Evolutionary conservation across 1,284 basidiomycete species (phyloP).

Genomic region (Leccinum pachyderme): DNA sequence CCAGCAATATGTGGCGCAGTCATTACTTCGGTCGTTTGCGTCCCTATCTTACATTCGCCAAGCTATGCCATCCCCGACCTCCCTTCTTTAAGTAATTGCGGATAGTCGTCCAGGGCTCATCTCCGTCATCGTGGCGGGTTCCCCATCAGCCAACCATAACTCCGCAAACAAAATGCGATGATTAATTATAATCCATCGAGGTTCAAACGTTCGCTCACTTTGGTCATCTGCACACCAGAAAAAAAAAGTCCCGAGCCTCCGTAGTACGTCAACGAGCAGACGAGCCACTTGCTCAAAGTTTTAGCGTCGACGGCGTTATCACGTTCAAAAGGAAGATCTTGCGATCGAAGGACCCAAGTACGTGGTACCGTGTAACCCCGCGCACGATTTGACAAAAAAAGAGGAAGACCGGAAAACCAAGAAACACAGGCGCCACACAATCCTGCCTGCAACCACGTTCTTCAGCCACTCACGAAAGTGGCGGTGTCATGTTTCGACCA

Average conservation of each 20-base stretch:
- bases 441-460: slow-evolving; percentile 27
- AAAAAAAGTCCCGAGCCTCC: neutral
- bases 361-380: neutral
- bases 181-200: neutral
- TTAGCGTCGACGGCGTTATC: slow-evolving; percentile 10
- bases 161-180: neutral
- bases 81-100: slow-evolving; percentile 17
- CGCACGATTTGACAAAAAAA: neutral
- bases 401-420: neutral
- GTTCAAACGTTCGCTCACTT: neutral
- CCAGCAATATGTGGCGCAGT: slow-evolving; percentile 19
- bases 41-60: slow-evolving; percentile 8
- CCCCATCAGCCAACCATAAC: neutral
- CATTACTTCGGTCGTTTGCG: neutral
- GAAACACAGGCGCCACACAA: slow-evolving; percentile 19
- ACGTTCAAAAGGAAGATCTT: slow-evolving; percentile 1
- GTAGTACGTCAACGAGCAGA: slow-evolving; percentile 4
- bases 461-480: slow-evolving; percentile 18
- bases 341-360: neutral
- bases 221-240: neutral
- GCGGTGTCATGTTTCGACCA: slow-evolving; percentile 6
- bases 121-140: slow-evolving; percentile 17
- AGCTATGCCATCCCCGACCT: slow-evolving; percentile 2
- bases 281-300: slow-evolving; percentile 2
- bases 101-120: slow-evolving; percentile 16